phyloP scores from a whole-genome alignment of 176 grass and related monocot genomes.

The Eremochloa ophiuroides region DNA sequence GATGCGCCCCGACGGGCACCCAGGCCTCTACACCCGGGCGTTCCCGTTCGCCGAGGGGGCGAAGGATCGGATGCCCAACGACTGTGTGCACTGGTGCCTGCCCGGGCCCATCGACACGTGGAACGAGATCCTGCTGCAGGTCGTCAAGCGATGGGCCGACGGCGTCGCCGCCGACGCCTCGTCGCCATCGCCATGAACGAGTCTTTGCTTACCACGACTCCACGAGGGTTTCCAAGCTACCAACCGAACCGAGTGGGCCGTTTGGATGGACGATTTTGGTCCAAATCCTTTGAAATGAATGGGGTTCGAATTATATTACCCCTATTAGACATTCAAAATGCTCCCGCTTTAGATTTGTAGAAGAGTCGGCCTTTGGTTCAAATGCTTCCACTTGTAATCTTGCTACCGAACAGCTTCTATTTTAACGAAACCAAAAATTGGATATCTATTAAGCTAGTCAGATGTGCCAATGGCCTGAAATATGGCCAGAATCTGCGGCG shows the following conservation, averaged over 20 bases:
- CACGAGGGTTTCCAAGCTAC: neutral
- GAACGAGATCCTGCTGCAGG: constrained; percentile 80
- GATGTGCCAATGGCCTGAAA: neutral
- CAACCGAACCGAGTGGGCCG: no score
- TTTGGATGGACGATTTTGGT: neutral
- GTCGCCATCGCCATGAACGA: neutral
- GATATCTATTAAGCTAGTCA: neutral
- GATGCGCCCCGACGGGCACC: constrained; percentile 65
- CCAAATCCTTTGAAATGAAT: neutral
- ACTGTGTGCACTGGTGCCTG: constrained; percentile 92
- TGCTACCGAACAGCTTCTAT: neutral
- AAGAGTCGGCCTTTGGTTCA: neutral
- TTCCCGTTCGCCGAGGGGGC: constrained; percentile 47
- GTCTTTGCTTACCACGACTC: neutral
- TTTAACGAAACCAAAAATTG: neutral
- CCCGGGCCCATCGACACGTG: constrained; percentile 77
- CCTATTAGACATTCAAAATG: no score
- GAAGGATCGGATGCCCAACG: constrained; percentile 59
- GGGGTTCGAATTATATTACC: neutral
- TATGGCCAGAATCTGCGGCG: neutral
- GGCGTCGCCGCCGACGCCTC: neutral
- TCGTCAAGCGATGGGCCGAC: constrained; percentile 54
- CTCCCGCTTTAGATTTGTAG: neutral
- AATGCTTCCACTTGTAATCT: neutral
- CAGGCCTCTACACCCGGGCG: constrained; percentile 61